phyloP scores from a whole-genome alignment of 2,329 filamentous ascomycete genomes.

The Arthrobotrys megalospora region DNA sequence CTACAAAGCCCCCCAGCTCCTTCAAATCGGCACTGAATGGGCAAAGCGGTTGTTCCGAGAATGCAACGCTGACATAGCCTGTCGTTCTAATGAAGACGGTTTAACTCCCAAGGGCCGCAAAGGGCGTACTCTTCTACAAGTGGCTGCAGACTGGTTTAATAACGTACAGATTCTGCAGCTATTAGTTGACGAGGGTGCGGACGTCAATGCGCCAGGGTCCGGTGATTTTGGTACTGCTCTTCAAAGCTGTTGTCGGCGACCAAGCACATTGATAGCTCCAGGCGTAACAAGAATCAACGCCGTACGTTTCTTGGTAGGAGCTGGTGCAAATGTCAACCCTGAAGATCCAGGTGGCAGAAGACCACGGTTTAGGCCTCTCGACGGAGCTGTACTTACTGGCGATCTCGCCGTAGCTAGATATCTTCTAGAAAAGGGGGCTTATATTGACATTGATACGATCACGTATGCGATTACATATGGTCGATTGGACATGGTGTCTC shows the following conservation, averaged over 20 bases:
- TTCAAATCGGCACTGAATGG: neutral
- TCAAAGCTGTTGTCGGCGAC: conserved; percentile 24
- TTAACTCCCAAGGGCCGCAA: neutral
- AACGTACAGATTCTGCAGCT: neutral
- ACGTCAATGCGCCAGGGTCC: neutral
- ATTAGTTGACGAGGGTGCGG: conserved; percentile 1
- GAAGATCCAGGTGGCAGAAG: neutral
- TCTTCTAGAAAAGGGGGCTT: conserved; percentile 24
- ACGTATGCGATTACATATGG: conserved; percentile 10
- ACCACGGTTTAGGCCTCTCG: conserved; percentile 20
- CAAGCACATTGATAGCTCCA: neutral
- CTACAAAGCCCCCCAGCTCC: neutral
- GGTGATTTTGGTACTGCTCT: conserved; percentile 19
- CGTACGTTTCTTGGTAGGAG: conserved; percentile 20
- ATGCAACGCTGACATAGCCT: neutral
- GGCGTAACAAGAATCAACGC: conserved; percentile 14
- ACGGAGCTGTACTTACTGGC: conserved; percentile 18
- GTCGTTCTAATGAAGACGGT: neutral
- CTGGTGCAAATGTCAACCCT: conserved; percentile 31
- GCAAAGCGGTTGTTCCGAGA: neutral
- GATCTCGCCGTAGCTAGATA: conserved; percentile 31
- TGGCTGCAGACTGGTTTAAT: conserved; percentile 29
- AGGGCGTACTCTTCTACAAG: conserved; percentile 36
- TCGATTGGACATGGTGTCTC: conserved; percentile 48
- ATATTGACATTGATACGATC: neutral